Percentiles rank a stretch among this genome's conserved stretches.
Evolutionary conservation across 2,329 filamentous ascomycete genomes (phyloP).

Genomic region (Fusarium sp.): DNA sequence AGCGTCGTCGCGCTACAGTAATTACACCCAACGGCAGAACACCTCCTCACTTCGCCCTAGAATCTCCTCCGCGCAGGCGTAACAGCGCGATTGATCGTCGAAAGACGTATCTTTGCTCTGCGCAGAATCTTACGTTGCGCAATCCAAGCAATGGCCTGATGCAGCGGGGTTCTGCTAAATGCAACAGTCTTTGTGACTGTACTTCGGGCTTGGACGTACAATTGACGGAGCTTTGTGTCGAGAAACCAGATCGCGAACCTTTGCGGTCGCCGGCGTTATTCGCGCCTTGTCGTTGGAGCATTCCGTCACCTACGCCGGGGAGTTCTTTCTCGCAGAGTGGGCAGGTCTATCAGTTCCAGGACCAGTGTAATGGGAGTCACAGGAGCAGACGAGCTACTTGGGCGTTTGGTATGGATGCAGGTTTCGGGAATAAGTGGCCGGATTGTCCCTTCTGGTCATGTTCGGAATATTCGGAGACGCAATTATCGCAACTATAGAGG

Average conservation of each 20-base stretch:
- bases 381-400: neutral
- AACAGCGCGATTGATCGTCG: neutral
- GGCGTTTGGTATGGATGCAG: neutral
- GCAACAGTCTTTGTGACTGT: rapidly evolving
- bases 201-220: neutral
- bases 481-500: rapidly evolving
- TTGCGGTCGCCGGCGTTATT: rapidly evolving
- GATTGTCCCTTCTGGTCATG: neutral
- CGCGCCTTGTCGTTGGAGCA: neutral
- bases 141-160: neutral
- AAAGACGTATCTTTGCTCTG: neutral
- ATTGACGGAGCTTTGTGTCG: neutral
- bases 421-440: rapidly evolving
- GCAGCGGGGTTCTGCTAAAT: rapidly evolving
- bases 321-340: neutral
- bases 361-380: rapidly evolving
- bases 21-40: neutral
- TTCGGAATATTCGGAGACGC: too few species aligned
- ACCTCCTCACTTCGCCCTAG: neutral
- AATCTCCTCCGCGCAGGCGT: neutral
- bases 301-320: rapidly evolving
- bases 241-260: neutral
- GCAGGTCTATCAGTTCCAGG: neutral
- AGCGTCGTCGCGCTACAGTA: neutral
- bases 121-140: rapidly evolving